Percentiles rank a stretch among this genome's conserved stretches.
phyloP scores from a whole-genome alignment of 2,329 filamentous ascomycete genomes.

The Lomentospora prolificans region DNA sequence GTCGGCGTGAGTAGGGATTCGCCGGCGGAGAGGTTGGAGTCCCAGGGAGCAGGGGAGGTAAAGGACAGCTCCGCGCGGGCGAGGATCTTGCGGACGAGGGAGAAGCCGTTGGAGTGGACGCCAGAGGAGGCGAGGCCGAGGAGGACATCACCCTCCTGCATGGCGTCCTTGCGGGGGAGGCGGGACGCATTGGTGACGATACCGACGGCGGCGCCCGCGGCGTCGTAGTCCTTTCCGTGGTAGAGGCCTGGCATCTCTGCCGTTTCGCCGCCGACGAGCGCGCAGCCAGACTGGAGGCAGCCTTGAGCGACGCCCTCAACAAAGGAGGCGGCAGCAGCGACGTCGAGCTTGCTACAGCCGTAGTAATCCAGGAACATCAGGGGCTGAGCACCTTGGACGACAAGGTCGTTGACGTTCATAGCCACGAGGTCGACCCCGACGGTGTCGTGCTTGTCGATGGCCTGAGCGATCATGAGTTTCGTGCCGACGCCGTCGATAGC shows the following conservation, averaged over 20 bases:
- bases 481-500: slow-evolving; percentile 95
- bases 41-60: slow-evolving; percentile 68
- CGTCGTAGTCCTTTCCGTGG: slow-evolving; percentile 80
- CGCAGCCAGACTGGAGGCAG: slow-evolving; percentile 75
- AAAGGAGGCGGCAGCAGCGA: slow-evolving; percentile 70
- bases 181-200: slow-evolving; percentile 61
- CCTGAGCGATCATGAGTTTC: slow-evolving; percentile 92
- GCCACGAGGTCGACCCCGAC: slow-evolving; percentile 95
- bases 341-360: slow-evolving; percentile 79
- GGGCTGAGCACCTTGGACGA: slow-evolving; percentile 90
- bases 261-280: slow-evolving; percentile 92
- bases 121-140: slow-evolving; percentile 79
- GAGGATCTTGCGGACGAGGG: slow-evolving; percentile 85
- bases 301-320: slow-evolving; percentile 84
- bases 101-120: slow-evolving; percentile 95
- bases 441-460: slow-evolving; percentile 81
- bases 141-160: slow-evolving; percentile 75
- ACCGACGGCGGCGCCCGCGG: slow-evolving; percentile 81
- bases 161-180: slow-evolving; percentile 65
- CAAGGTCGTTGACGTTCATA: slow-evolving; percentile 97
- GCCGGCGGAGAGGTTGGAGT: slow-evolving; percentile 52
- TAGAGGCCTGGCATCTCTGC: slow-evolving; percentile 98
- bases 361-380: slow-evolving; percentile 98
- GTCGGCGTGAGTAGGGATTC: slow-evolving; percentile 78
- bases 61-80: slow-evolving; percentile 57